A percentile compares a stretch with the other conserved stretches of the same genome.
phyloP scores from a whole-genome alignment of 2,329 filamentous ascomycete genomes.

The Pyricularia sp. region DNA sequence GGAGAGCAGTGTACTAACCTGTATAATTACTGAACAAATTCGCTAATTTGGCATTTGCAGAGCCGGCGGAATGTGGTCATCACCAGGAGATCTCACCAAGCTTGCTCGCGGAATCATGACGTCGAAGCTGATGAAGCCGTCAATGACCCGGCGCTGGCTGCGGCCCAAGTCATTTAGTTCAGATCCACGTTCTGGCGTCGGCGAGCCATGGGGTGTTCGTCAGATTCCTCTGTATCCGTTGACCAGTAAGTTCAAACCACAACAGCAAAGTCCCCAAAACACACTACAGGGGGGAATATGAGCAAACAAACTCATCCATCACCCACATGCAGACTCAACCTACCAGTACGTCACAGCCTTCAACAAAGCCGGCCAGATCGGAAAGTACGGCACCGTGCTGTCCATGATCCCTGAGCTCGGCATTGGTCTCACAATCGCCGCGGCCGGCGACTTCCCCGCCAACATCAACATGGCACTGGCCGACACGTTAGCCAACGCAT shows the following conservation, averaged over 20 bases:
- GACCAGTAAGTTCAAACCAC: constrained; percentile 9
- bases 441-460: constrained; percentile 18
- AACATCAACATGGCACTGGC: constrained; percentile 19
- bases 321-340: constrained; percentile 9
- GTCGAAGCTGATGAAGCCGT: constrained; percentile 19
- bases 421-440: constrained; percentile 22
- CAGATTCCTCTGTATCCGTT: constrained; percentile 14
- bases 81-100: constrained; percentile 18
- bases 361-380: constrained; percentile 23
- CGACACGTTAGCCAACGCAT: constrained; percentile 19
- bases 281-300: too few species aligned
- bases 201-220: constrained; percentile 23
- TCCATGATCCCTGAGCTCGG: constrained; percentile 24
- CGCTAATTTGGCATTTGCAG: constrained; percentile 8
- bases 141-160: constrained; percentile 23
- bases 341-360: constrained; percentile 21
- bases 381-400: constrained; percentile 20
- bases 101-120: constrained; percentile 21
- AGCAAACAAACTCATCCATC: too few species aligned
- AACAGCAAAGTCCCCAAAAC: not conserved
- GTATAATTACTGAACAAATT: not conserved
- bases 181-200: constrained; percentile 18
- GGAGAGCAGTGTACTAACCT: too few species aligned
- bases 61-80: constrained; percentile 23
- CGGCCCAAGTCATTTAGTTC: constrained; percentile 21